These are phyloP conservation scores for Cajanus cajan DNA, from an alignment of 306 rosid genomes.

Conservation along the genomic window DNA sequence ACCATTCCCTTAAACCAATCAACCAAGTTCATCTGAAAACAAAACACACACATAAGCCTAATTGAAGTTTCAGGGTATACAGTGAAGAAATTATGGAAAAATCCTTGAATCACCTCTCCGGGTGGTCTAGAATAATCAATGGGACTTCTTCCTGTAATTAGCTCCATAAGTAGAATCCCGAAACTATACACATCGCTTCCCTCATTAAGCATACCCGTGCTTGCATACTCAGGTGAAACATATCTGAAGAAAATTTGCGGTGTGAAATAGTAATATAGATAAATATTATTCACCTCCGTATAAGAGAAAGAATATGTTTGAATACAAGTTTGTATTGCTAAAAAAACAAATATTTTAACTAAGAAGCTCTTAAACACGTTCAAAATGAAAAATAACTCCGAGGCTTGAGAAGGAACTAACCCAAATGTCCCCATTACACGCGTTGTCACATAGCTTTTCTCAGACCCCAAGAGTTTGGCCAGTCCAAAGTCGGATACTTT, in stretches of 20 bases:
- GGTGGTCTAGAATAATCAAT: slow-evolving; percentile 91
- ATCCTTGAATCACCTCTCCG: slow-evolving; percentile 67
- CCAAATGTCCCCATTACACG: slow-evolving; percentile 99
- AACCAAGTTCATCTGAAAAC: slow-evolving; percentile 87
- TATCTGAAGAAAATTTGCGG: slow-evolving; percentile 53
- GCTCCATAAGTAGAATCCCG: slow-evolving; percentile 94
- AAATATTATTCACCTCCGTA: background rate
- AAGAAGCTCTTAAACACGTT: too few species aligned
- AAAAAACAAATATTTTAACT: too few species aligned
- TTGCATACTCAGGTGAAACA: slow-evolving; percentile 98
- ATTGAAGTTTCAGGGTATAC: slow-evolving; percentile 15
- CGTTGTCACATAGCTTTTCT: slow-evolving; percentile 83
- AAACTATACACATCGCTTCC: slow-evolving; percentile 93
- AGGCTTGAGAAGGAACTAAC: slow-evolving; percentile 49
- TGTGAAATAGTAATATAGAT: background rate
- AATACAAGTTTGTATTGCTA: too few species aligned
- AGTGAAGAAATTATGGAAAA: background rate
- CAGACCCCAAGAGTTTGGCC: slow-evolving; percentile 89
- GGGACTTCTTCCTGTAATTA: slow-evolving; percentile 96
- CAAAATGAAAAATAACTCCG: background rate
- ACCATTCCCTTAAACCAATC: slow-evolving; percentile 99
- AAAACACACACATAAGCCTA: slow-evolving; percentile 17
- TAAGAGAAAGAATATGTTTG: too few species aligned
- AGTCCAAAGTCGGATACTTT: slow-evolving; percentile 95
- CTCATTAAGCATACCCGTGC: slow-evolving; percentile 99